Percentiles rank a stretch among this genome's conserved stretches.
phyloP scores from a whole-genome alignment of 1,139 yeast genomes.

The Groenewaldozyma sp. region DNA sequence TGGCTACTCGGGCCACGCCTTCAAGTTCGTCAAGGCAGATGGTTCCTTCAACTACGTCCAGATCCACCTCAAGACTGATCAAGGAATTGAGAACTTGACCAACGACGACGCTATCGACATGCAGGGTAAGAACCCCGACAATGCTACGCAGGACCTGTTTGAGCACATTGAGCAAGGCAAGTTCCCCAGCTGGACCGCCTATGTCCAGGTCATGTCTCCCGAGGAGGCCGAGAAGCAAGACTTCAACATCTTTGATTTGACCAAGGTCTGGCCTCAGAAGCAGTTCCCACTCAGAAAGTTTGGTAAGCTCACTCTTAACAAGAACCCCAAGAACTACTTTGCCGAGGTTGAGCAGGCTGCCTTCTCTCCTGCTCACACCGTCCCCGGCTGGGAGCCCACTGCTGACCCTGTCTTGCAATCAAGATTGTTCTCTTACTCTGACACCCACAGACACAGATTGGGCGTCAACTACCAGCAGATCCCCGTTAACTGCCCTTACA shows the following conservation, averaged over 20 bases:
- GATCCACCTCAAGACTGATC: conserved; percentile 53
- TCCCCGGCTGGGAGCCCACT: conserved; percentile 76
- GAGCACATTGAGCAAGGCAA: conserved; percentile 51
- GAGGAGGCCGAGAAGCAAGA: conserved; percentile 50
- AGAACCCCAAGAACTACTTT: conserved; percentile 68
- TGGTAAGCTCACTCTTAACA: conserved; percentile 60
- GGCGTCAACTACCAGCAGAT: conserved; percentile 65
- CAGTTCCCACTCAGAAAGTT: conserved; percentile 69
- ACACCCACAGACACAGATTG: conserved; percentile 63
- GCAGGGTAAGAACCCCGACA: conserved; percentile 56
- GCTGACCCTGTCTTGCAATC: conserved; percentile 85
- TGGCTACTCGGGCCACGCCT: conserved; percentile 72
- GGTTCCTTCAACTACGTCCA: conserved; percentile 62
- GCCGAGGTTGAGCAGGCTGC: conserved; percentile 81
- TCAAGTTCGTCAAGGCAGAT: conserved; percentile 56
- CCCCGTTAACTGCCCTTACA: conserved; percentile 54
- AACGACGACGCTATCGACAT: conserved; percentile 49
- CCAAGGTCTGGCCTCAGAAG: conserved; percentile 74
- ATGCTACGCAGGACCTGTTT: conserved; percentile 49
- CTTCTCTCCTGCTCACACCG: conserved; percentile 74
- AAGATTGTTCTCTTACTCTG: conserved; percentile 76
- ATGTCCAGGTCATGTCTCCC: conserved; percentile 64
- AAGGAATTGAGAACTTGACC: conserved; percentile 49
- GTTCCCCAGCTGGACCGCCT: conserved; percentile 55
- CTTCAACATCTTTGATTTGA: conserved; percentile 55